These are phyloP conservation scores for Colletotrichum salicis DNA, from an alignment of 2,329 filamentous ascomycete genomes.

Conservation along the genomic window DNA sequence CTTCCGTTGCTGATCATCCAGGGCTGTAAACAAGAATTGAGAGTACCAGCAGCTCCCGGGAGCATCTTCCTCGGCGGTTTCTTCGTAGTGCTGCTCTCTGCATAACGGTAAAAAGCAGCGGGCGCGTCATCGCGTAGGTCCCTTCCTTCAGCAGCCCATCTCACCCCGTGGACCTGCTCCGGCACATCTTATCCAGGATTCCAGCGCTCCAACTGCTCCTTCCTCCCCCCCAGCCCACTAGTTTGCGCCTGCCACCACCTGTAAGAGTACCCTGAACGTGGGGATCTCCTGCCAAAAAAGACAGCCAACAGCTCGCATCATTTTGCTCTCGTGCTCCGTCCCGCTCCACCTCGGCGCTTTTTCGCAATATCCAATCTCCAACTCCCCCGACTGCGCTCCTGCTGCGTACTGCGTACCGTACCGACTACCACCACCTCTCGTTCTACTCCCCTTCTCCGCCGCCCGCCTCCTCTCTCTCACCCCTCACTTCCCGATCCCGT, in stretches of 20 bases:
- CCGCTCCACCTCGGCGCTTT: constrained; percentile 36
- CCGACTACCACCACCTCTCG: constrained; percentile 13
- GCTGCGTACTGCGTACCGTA: constrained; percentile 2
- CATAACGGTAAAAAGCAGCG: not conserved
- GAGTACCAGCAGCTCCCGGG: constrained; percentile 27
- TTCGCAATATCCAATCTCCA: constrained; percentile 36
- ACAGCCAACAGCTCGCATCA: constrained; percentile 33
- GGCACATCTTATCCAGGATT: constrained; percentile 4
- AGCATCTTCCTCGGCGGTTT: constrained; percentile 4
- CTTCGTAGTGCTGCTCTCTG: not conserved
- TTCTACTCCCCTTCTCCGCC: constrained; percentile 3
- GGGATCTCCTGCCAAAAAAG: constrained; percentile 28
- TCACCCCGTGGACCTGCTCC: constrained; percentile 4
- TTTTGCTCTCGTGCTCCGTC: constrained; percentile 36
- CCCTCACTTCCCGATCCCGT: constrained; percentile 32
- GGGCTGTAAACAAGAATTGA: constrained; percentile 23
- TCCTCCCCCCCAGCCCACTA: constrained; percentile 18
- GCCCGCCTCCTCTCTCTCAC: constrained; percentile 38
- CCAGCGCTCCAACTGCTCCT: constrained; percentile 11
- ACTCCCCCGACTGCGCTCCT: constrained; percentile 25
- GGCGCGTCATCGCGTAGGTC: constrained; percentile 32
- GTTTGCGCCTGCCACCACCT: constrained; percentile 22
- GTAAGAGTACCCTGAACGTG: constrained; percentile 14
- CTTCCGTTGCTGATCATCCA: constrained; percentile 13
- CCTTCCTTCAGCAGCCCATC: constrained; percentile 25